These are phyloP conservation scores for Kodamaea nitidulidarum DNA, from an alignment of 805 yeast genomes.

Conservation along the genomic window DNA sequence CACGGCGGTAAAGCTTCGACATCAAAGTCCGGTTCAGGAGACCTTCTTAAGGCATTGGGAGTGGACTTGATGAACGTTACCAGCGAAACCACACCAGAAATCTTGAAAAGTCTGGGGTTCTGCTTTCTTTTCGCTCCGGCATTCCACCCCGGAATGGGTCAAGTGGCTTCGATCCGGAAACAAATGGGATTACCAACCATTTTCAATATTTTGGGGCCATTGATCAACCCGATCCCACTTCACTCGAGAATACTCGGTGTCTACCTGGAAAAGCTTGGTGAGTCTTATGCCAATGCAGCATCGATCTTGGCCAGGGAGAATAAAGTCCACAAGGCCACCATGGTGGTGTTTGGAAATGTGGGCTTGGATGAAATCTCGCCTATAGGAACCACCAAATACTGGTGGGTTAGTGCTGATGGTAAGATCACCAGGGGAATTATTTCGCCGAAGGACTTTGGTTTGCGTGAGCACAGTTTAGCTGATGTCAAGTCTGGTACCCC, in stretches of 20 bases:
- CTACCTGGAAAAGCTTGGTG: conserved; percentile 73
- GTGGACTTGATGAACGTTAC: conserved; percentile 74
- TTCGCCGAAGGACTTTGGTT: conserved; percentile 76
- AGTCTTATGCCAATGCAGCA: conserved; percentile 79
- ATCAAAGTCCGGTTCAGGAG: conserved; percentile 91
- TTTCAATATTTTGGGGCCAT: conserved; percentile 91
- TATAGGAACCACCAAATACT: conserved; percentile 71
- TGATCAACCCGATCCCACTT: conserved; percentile 83
- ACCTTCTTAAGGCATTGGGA: conserved; percentile 74
- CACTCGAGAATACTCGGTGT: conserved; percentile 87
- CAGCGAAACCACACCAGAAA: conserved; percentile 53
- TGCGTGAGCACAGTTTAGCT: conserved; percentile 64
- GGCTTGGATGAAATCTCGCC: conserved; percentile 95
- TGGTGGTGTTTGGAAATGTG: conserved; percentile 90
- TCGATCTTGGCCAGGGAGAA: conserved; percentile 51
- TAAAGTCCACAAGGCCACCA: conserved; percentile 50
- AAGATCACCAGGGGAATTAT: conserved; percentile 42
- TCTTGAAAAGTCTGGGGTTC: conserved; percentile 48
- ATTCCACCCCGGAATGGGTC: conserved; percentile 88
- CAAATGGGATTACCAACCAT: conserved; percentile 86
- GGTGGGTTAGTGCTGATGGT: conserved; percentile 57
- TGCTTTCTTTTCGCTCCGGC: conserved; percentile 88
- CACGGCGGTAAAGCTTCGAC: conserved; percentile 99
- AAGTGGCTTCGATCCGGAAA: conserved; percentile 74
- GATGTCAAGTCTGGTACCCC: conserved; percentile 85